Percentiles rank a stretch among this genome's conserved stretches.
phyloP scores from a whole-genome alignment of 441 rosid genomes.

The Euphorbia corollata region DNA sequence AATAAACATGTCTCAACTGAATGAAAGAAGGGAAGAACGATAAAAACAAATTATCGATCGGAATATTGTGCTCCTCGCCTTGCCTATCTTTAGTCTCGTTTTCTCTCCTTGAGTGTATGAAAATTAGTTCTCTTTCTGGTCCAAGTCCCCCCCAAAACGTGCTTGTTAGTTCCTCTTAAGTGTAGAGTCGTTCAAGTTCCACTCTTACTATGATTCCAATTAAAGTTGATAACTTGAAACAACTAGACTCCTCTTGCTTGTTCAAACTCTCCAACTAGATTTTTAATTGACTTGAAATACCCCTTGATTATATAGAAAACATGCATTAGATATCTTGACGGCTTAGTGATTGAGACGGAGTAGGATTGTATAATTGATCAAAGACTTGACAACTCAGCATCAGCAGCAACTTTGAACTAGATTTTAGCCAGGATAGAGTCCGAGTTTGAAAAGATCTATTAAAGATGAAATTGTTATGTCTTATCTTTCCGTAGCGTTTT shows the following conservation, averaged over 20 bases:
- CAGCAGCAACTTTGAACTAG: neutral
- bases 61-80: neutral
- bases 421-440: neutral
- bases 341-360: too few species aligned
- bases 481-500: neutral
- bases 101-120: neutral
- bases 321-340: too few species aligned
- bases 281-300: too few species aligned
- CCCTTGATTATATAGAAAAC: too few species aligned
- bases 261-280: too few species aligned
- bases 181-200: too few species aligned
- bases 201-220: too few species aligned
- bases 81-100: neutral
- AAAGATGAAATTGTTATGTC: neutral
- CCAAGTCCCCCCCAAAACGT: neutral
- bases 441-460: neutral
- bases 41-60: neutral
- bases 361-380: too few species aligned
- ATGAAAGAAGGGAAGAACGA: neutral
- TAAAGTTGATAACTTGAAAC: too few species aligned
- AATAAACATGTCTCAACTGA: neutral
- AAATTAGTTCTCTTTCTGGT: neutral
- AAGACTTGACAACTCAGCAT: neutral
- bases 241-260: too few species aligned
- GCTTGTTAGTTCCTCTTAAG: too few species aligned